Conservation (phyloP, 2,329 filamentous ascomycete genomes). For the Didymella lethalis region DNA sequence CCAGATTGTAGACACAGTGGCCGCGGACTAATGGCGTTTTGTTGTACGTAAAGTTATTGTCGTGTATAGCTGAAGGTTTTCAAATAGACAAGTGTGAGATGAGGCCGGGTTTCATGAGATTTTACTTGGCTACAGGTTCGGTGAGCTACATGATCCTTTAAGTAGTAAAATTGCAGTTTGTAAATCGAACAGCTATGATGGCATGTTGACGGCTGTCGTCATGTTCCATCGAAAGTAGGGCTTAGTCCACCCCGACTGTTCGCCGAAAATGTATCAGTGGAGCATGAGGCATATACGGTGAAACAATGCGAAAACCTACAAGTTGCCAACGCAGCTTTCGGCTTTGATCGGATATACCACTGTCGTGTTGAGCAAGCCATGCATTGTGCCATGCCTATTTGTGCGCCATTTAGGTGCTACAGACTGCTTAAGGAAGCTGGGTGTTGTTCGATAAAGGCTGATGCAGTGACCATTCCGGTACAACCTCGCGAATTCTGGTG, state of each 20-base stretch:
- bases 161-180: neutral
- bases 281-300: constrained; percentile 10
- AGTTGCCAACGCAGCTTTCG: neutral
- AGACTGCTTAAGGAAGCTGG: neutral
- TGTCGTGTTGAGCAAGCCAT: neutral
- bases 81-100: neutral
- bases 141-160: constrained; percentile 2
- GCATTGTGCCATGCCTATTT: neutral
- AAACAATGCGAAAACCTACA: neutral
- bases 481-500: neutral
- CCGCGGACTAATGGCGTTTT: neutral
- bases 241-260: constrained; percentile 7
- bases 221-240: constrained; percentile 4
- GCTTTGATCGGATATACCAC: neutral
- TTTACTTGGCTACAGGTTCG: neutral
- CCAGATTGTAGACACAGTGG: neutral
- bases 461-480: neutral
- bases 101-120: neutral
- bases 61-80: neutral
- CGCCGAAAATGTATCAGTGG: constrained; percentile 15
- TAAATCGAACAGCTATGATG: neutral
- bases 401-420: neutral
- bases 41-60: neutral
- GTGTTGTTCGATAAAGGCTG: constrained; percentile 1
- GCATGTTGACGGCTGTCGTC: neutral